Evolutionary conservation across 2,329 filamentous ascomycete genomes (phyloP).

Genomic region (Elsinoe necatrix): DNA sequence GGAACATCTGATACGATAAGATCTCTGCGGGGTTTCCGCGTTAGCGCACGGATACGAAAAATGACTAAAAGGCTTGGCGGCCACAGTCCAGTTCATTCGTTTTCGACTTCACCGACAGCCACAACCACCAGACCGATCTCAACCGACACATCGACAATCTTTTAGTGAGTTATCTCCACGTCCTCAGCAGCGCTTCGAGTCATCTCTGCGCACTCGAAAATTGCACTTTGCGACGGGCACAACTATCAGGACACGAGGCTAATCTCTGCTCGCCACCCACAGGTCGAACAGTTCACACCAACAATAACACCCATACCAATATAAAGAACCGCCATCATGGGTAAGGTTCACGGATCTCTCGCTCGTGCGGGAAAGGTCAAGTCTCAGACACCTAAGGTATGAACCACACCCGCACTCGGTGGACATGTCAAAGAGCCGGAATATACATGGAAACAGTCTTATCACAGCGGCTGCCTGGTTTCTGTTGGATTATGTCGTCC

Average conservation of each 20-base stretch:
- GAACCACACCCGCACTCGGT: conserved; percentile 27
- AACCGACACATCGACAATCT: conserved; percentile 16
- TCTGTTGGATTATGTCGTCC: too few relatives aligned
- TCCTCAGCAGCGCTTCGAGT: neutral
- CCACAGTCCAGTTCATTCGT: conserved; percentile 4
- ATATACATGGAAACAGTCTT: too few relatives aligned
- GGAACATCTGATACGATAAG: conserved; percentile 13
- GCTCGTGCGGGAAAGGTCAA: conserved; percentile 97
- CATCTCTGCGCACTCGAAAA: conserved; percentile 2
- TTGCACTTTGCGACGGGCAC: neutral
- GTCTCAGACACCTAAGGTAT: conserved; percentile 87
- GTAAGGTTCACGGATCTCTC: conserved; percentile 90
- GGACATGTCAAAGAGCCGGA: neutral
- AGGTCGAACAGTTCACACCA: conserved; percentile 15
- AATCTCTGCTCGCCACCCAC: conserved; percentile 15
- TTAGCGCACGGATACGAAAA: conserved; percentile 1
- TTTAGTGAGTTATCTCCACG: conserved; percentile 11
- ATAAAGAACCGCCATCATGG: conserved; percentile 56
- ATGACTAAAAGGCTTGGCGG: conserved; percentile 16
- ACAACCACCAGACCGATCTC: conserved; percentile 15
- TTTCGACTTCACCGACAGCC: conserved; percentile 5
- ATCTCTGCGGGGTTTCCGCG: conserved; percentile 3
- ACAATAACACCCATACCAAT: neutral
- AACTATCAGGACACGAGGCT: conserved; percentile 1
- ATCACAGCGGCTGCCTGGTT: too few relatives aligned